Base-by-base conservation (phyloP, 805 yeast genomes). In the Cyberlindnera xishuangbannaensis region DNA sequence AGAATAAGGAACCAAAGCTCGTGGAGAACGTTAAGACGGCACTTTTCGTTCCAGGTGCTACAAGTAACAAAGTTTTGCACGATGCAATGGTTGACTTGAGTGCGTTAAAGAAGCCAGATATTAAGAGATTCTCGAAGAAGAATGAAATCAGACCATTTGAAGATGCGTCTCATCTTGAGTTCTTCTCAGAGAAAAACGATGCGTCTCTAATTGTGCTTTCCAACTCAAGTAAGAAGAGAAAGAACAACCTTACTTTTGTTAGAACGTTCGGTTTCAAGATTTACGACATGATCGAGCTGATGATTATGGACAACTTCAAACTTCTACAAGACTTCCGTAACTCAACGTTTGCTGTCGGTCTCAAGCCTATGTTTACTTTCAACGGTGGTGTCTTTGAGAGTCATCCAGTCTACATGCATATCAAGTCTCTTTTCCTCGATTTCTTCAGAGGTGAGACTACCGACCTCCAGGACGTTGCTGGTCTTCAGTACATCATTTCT, bases 121-220 rank as follows among this genome's bases (percentile, higher is more conserved):
- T 80, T 44, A 86, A 86, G 61, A 76, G 95, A 54, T 90, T 92
- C 55, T 69, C 76, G 37, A 85, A 83, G 61, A 88, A 86, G 67
- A 92, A 92, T 53, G 90, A 85, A 28, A 69, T 90, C 41, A 72
- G 81, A 46, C 97, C 98, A 12, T 92, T 92, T 60, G 98, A 92
- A 61, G 97, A 92, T 56, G 71, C 85, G 11, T 50, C 81, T 3
- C 73, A 81, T 23, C 62, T 92, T 39, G 98, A 92, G 60, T 92
- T 92, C 53, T 85, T 92, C 61, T 73, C 95, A 47, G 95, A 90
- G 59, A 92, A 92, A 69, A 92, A 92, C 58, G 98, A 92, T 59
- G 59, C 83, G 27, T 86, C 97, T 3, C 64, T 92, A 37, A 56
- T 92, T 52, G 94, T 92, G 11, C 68, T 88, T 32, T 71, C 86